Percentiles rank a stretch among this genome's conserved stretches.
Conservation (phyloP, 345 rosid species). For the Populus euphratica region DNA sequence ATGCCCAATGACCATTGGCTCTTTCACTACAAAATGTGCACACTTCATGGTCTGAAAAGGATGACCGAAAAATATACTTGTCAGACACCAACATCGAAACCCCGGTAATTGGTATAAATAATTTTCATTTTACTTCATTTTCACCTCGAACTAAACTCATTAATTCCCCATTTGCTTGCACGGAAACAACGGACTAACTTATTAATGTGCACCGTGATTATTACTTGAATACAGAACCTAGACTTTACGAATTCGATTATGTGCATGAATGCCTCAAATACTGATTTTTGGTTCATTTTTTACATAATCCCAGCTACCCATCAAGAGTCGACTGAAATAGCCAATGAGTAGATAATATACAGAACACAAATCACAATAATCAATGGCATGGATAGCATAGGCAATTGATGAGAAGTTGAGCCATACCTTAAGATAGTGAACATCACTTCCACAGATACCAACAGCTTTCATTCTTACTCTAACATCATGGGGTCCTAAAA, state of each 20-base stretch:
- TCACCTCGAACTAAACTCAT: neutral
- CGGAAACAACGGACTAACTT: too few relatives aligned
- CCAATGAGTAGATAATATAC: neutral
- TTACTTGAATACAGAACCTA: too few relatives aligned
- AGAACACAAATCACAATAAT: neutral
- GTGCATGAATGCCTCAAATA: neutral
- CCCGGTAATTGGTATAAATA: neutral
- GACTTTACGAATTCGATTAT: too few relatives aligned
- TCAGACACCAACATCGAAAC: neutral
- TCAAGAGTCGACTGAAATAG: neutral
- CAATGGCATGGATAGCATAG: neutral
- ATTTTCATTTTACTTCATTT: neutral
- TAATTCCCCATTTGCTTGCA: neutral
- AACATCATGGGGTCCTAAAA: conserved; percentile 72
- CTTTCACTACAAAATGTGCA: conserved; percentile 72
- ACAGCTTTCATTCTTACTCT: conserved; percentile 83
- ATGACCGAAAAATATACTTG: neutral
- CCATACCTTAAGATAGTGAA: conserved; percentile 78
- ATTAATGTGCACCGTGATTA: too few relatives aligned
- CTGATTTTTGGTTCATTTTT: neutral
- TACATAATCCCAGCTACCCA: neutral
- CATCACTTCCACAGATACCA: conserved; percentile 93
- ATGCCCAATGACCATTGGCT: conserved; percentile 98
- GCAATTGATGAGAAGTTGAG: neutral
- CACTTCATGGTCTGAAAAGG: conserved; percentile 52